Evolutionary conservation across 2,329 filamentous ascomycete species (phyloP), one percentile per base, ranked within the genome.

Genomic region (Gnomoniopsis sp.): DNA sequence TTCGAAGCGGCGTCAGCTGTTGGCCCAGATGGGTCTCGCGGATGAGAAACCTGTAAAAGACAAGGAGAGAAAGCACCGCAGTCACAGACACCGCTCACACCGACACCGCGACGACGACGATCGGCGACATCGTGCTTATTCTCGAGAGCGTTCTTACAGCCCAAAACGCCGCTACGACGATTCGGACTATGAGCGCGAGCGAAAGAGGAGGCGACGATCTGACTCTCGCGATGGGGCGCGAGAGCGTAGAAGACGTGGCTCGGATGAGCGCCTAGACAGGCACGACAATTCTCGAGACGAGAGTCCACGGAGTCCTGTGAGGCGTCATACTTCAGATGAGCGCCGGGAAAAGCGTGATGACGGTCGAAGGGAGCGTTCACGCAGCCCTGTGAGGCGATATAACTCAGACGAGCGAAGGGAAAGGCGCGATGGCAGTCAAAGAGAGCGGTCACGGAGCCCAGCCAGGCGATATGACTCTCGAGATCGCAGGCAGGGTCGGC

Each of bases 1-100:
- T 0, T 80, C 84, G 63, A 87, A 83, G 75, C 79, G 88, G 63
- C 79, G 82, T 60, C 85, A 90, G 68, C 71, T 96, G 34, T 78
- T 95, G 26, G 81, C 83, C 0, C 79, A 82, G 11, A 86, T 86
- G 73, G 85, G 85, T 0, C 78, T 84, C 48, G 77, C 74, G 1
- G 80, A 82, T 15, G 75, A 79, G 4, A 75, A 71, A 52, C 56
- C 70, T 6, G 71, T 72, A 57, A 66, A 66, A 34, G 73, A 68
- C 59, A 75, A 75, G 55, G 78, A 80, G 47, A 78, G 78, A 61
- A 78, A 73, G 51, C 75, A 78, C 36, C 71, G 72, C 55, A 67
- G 69, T 34, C 76, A 79, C 58, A 72, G 72, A 49, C 69, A 71
- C 56, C 73, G 71, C 3, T 52, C 48, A 21, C 70, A 76, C 53